Conservation (phyloP, 2,329 filamentous ascomycete genomes). For the Fusarium tupiense region DNA sequence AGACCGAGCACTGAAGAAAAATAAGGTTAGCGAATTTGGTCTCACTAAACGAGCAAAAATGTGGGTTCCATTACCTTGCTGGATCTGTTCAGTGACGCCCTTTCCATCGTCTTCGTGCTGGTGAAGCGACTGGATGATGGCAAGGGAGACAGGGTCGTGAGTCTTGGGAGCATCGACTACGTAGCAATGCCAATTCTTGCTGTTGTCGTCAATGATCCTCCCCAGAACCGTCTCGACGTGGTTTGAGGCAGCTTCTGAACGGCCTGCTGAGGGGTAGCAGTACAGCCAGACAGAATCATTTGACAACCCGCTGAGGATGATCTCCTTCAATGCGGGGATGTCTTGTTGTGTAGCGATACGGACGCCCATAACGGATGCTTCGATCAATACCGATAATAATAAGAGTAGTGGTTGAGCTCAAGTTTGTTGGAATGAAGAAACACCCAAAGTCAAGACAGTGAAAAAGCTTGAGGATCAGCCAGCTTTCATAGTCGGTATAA, state of each 20-base stretch:
- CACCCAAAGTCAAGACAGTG: background rate
- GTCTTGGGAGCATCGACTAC: constrained; percentile 29
- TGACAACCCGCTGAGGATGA: constrained; percentile 27
- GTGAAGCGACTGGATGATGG: constrained; percentile 22
- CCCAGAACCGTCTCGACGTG: constrained; percentile 22
- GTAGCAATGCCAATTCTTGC: constrained; percentile 26
- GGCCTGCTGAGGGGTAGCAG: constrained; percentile 15
- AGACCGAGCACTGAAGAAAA: constrained; percentile 11
- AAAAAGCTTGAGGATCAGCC: background rate
- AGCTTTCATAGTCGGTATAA: constrained; percentile 11
- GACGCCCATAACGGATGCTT: constrained; percentile 17
- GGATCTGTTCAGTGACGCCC: constrained; percentile 18
- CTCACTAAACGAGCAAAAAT: background rate
- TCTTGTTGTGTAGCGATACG: constrained; percentile 26
- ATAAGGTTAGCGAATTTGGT: background rate
- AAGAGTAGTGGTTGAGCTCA: background rate
- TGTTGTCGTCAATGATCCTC: constrained; percentile 15
- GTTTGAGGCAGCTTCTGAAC: constrained; percentile 3
- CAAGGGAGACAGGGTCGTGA: constrained; percentile 25
- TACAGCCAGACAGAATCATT: constrained; percentile 31
- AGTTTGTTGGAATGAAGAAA: background rate
- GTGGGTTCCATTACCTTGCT: constrained; percentile 6
- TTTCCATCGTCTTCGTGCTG: constrained; percentile 16
- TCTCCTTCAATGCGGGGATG: constrained; percentile 27
- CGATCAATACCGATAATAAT: too few relatives aligned